phyloP scores from a whole-genome alignment of 148 eudicot genomes.

The Rhododendron mucronatum region DNA sequence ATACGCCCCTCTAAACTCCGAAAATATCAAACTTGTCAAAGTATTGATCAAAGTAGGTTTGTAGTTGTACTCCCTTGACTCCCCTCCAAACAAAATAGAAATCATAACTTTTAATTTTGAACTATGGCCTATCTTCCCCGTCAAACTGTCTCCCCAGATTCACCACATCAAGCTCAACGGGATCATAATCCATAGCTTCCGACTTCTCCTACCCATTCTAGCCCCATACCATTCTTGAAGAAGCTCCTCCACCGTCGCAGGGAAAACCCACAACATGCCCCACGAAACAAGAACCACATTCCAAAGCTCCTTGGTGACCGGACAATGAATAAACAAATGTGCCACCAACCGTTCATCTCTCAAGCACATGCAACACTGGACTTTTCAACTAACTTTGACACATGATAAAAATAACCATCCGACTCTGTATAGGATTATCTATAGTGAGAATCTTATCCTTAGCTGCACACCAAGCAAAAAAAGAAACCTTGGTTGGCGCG shows the following conservation, averaged over 20 bases:
- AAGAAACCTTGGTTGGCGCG: not conserved
- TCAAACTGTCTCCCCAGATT: too few relatives aligned
- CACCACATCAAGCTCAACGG: too few relatives aligned
- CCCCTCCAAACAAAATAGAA: not conserved
- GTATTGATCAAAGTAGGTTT: not conserved
- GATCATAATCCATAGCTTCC: too few relatives aligned
- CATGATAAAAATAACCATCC: not conserved
- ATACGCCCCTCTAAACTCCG: not conserved
- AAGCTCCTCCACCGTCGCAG: too few relatives aligned
- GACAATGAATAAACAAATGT: not conserved
- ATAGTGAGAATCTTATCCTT: not conserved
- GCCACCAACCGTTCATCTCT: not conserved
- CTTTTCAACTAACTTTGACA: not conserved
- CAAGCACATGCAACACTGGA: not conserved
- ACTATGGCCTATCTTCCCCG: too few relatives aligned
- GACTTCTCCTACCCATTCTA: too few relatives aligned
- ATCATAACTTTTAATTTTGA: too few relatives aligned
- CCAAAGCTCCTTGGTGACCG: not conserved
- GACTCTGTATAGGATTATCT: not conserved
- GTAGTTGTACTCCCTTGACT: not conserved
- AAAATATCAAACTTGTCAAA: not conserved
- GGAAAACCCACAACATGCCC: too few relatives aligned
- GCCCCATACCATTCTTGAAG: too few relatives aligned
- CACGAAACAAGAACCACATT: too few relatives aligned
- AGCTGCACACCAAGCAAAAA: not conserved